phyloP scores from a whole-genome alignment of 371 early-diverging fungal genomes.

The Circinella minor region DNA sequence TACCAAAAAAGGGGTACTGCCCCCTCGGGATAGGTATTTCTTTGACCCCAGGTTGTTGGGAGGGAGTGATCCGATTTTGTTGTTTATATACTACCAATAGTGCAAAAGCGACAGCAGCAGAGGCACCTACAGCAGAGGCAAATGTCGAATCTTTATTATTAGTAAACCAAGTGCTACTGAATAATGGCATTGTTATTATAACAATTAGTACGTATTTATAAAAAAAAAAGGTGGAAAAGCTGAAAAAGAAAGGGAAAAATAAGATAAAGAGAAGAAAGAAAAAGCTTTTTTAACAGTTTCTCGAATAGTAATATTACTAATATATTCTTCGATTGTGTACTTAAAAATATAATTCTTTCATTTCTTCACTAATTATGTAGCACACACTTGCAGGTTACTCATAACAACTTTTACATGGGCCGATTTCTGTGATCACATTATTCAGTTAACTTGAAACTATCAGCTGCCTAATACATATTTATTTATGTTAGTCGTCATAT shows the following conservation, averaged over 20 bases:
- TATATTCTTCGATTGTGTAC: no score
- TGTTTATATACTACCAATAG: neutral
- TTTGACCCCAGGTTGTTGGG: neutral
- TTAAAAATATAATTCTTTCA: no score
- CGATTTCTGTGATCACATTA: no score
- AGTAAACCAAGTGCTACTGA: neutral
- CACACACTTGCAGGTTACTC: no score
- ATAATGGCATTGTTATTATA: neutral
- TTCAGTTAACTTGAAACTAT: no score
- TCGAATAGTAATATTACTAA: no score
- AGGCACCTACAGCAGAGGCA: neutral
- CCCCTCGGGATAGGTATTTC: slow-evolving; percentile 8
- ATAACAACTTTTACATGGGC: no score
- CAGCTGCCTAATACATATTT: no score
- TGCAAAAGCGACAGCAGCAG: neutral
- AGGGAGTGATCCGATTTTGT: neutral
- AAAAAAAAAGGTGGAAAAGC: neutral
- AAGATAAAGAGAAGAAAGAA: no score
- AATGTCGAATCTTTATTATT: neutral
- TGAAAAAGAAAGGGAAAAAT: neutral
- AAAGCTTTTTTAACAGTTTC: no score
- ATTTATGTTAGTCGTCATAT: no score
- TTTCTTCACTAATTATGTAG: no score
- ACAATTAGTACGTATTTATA: neutral
- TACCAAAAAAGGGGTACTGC: slow-evolving; percentile 13